Evolutionary conservation across 345 rosid species (phyloP).

Genomic region (Ceriops decandra): DNA sequence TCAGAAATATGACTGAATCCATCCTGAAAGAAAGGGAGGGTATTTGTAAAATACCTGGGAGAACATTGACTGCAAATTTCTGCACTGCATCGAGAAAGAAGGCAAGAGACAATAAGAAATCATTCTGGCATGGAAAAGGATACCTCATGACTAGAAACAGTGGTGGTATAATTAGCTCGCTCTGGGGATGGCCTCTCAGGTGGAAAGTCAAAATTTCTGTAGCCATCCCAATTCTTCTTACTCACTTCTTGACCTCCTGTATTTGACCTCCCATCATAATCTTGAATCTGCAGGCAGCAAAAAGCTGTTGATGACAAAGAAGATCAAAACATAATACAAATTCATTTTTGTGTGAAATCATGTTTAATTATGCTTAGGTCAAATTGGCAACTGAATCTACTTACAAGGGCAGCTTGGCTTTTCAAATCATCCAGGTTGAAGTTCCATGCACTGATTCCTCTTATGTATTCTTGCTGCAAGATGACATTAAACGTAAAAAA

Average conservation of each 20-base stretch:
- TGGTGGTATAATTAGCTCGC: constrained; percentile 40
- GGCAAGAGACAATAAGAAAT: neutral
- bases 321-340: neutral
- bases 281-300: constrained; percentile 60
- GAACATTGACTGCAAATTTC: neutral
- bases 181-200: constrained; percentile 40
- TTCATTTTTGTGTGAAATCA: too few relatives aligned
- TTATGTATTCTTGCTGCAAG: constrained; percentile 89
- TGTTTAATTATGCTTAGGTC: neutral
- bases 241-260: constrained; percentile 45
- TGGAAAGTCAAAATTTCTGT: constrained; percentile 34
- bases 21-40: constrained; percentile 51
- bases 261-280: constrained; percentile 50
- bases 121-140: constrained; percentile 7
- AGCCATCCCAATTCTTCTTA: constrained; percentile 40
- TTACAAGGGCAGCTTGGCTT: constrained; percentile 88
- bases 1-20: constrained; percentile 51
- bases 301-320: constrained; percentile 11
- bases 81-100: neutral
- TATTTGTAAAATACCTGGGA: constrained; percentile 18
- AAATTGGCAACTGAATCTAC: constrained; percentile 24
- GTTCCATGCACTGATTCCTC: constrained; percentile 96
- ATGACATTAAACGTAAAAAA: constrained; percentile 6
- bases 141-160: constrained; percentile 67
- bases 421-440: constrained; percentile 92